Percentiles rank a stretch among this genome's conserved stretches.
phyloP scores from a whole-genome alignment of 176 grass and related monocot genomes.

The Carex cristatella region DNA sequence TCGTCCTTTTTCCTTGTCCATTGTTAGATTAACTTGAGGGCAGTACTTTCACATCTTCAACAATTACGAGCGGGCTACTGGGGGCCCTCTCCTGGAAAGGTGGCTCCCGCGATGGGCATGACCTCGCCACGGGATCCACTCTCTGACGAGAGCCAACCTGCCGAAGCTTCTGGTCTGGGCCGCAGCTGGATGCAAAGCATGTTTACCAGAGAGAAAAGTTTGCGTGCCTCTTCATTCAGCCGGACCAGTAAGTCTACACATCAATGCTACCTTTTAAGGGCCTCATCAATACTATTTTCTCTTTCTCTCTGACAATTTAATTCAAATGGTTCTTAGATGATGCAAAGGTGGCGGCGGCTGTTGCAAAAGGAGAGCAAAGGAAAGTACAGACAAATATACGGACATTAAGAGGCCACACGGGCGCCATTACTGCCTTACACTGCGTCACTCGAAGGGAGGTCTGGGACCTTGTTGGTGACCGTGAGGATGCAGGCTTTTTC shows the following conservation, averaged over 20 bases:
- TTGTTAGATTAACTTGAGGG: slow-evolving; percentile 92
- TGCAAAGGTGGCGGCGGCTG: slow-evolving; percentile 38
- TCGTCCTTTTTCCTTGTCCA: slow-evolving; percentile 10
- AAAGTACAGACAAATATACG: slow-evolving; percentile 93
- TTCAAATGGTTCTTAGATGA: slow-evolving; percentile 45
- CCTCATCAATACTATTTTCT: neutral
- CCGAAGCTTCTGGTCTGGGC: slow-evolving; percentile 86
- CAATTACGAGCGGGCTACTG: slow-evolving; percentile 92
- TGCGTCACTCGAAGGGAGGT: slow-evolving; percentile 92
- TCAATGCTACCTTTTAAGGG: neutral
- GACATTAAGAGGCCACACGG: slow-evolving; percentile 93
- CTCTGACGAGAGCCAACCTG: slow-evolving; percentile 80
- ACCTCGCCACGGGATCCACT: slow-evolving; percentile 78
- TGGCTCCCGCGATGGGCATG: slow-evolving; percentile 50
- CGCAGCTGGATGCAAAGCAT: slow-evolving; percentile 98
- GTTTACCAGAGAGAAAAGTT: slow-evolving; percentile 96
- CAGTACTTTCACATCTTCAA: slow-evolving; percentile 87
- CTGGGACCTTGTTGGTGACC: slow-evolving; percentile 99
- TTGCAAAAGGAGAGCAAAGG: slow-evolving; percentile 62
- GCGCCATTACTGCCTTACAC: slow-evolving; percentile 92
- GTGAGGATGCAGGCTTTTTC: slow-evolving; percentile 99
- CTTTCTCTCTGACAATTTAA: slow-evolving; percentile 27
- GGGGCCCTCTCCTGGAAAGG: slow-evolving; percentile 65
- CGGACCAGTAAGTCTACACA: slow-evolving; percentile 53
- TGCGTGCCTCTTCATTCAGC: slow-evolving; percentile 77